phyloP scores from a whole-genome alignment of 441 rosid genomes.

The Melianthus villosus region DNA sequence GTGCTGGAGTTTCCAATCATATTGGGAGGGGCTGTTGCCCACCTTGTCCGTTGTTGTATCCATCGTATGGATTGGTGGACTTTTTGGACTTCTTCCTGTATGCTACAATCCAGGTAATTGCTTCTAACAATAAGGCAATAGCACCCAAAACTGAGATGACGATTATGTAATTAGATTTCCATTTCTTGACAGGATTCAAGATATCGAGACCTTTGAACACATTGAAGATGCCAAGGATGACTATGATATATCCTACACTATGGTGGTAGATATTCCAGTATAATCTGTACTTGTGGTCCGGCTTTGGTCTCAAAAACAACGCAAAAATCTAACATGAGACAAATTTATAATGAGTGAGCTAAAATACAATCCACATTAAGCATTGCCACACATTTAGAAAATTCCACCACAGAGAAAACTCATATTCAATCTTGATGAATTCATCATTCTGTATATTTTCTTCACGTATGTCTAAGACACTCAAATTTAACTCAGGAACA shows the following conservation, averaged over 20 bases:
- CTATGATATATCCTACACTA: slow-evolving; percentile 28
- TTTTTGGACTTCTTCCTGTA: slow-evolving; percentile 23
- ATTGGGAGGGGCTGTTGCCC: slow-evolving; percentile 14
- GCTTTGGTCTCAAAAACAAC: slow-evolving; percentile 35
- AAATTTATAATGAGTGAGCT: neutral
- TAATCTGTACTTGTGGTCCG: slow-evolving; percentile 45
- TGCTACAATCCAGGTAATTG: slow-evolving; percentile 37
- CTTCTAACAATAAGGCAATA: slow-evolving; percentile 31
- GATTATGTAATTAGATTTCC: slow-evolving; percentile 27
- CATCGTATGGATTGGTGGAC: slow-evolving; percentile 37
- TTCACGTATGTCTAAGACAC: too few species aligned
- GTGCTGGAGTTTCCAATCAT: slow-evolving; percentile 7
- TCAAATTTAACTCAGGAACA: too few species aligned
- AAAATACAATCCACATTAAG: neutral
- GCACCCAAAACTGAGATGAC: slow-evolving; percentile 23
- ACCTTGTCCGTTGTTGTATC: slow-evolving; percentile 22
- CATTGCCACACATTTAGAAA: too few species aligned
- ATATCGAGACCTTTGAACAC: slow-evolving; percentile 39
- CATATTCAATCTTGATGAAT: too few species aligned
- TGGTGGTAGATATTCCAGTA: slow-evolving; percentile 59
- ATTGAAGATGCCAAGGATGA: slow-evolving; percentile 32
- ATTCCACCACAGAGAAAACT: too few species aligned
- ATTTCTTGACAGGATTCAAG: slow-evolving; percentile 26
- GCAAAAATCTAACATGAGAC: slow-evolving; percentile 30
- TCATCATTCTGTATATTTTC: too few species aligned